Percentiles rank a stretch among this genome's conserved stretches.
Evolutionary conservation across 176 grass and related monocot genomes (phyloP).

Genomic region (Zea luxurians): DNA sequence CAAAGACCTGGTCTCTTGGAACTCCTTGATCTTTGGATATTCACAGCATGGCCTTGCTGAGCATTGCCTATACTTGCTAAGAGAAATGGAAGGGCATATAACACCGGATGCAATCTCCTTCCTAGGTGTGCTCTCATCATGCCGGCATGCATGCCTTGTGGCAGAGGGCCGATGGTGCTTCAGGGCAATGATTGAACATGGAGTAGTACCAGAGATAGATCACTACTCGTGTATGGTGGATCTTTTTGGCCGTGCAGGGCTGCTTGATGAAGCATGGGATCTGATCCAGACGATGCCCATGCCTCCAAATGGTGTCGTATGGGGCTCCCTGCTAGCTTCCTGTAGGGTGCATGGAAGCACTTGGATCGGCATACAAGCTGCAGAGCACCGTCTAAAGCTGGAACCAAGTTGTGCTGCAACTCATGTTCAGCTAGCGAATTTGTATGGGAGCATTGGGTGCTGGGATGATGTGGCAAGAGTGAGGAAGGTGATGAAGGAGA

Average conservation of each 20-base stretch:
- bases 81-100: constrained; percentile 42
- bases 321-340: constrained; percentile 57
- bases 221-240: constrained; percentile 75
- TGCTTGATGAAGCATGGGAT: constrained; percentile 53
- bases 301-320: constrained; percentile 51
- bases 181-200: constrained; percentile 37
- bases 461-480: constrained; percentile 56
- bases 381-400: constrained; percentile 48
- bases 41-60: constrained; percentile 60
- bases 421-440: constrained; percentile 58
- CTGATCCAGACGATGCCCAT: constrained; percentile 50
- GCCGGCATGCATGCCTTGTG: constrained; percentile 46
- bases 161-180: constrained; percentile 34
- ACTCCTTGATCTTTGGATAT: constrained; percentile 61
- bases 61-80: constrained; percentile 42
- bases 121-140: constrained; percentile 48
- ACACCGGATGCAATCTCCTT: constrained; percentile 46
- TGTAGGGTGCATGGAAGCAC: constrained; percentile 46
- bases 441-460: constrained; percentile 47
- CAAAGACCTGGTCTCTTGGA: constrained; percentile 53
- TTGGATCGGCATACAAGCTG: constrained; percentile 47
- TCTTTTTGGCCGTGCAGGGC: constrained; percentile 57
- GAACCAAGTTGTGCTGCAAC: constrained; percentile 57
- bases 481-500: constrained; percentile 51
- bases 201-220: constrained; percentile 54